Conservation (phyloP, 306 rosid species). For the Trifolium repens region DNA sequence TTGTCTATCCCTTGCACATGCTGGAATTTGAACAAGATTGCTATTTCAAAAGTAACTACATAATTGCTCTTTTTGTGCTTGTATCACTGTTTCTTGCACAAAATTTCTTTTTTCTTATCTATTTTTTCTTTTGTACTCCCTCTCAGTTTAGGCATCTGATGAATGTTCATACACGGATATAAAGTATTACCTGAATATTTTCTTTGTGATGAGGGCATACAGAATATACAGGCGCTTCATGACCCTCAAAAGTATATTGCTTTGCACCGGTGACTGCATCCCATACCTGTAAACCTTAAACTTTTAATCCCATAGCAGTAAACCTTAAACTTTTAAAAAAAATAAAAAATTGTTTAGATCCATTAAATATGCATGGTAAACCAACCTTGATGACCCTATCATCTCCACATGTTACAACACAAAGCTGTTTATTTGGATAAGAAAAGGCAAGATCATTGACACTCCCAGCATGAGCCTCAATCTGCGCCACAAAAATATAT, state of each 20-base stretch:
- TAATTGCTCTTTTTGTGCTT: neutral
- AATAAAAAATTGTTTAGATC: conserved; percentile 39
- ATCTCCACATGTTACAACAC: conserved; percentile 94
- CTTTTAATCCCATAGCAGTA: neutral
- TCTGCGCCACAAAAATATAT: conserved; percentile 58
- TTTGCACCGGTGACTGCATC: conserved; percentile 82
- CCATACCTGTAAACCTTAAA: conserved; percentile 79
- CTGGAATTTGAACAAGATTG: conserved; percentile 19
- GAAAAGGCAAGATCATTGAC: conserved; percentile 98
- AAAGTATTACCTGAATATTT: conserved; percentile 79
- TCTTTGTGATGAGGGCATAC: conserved; percentile 99
- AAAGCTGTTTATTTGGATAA: conserved; percentile 93
- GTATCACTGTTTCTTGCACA: conserved; percentile 3
- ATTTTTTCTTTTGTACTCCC: neutral
- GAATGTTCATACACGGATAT: conserved; percentile 3
- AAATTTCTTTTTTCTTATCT: neutral
- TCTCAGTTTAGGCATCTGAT: conserved; percentile 10
- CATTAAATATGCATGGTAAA: conserved; percentile 38
- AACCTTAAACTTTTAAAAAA: too few relatives aligned
- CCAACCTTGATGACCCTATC: conserved; percentile 97
- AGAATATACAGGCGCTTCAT: conserved; percentile 91
- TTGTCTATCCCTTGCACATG: conserved; percentile 9
- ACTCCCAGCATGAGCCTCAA: conserved; percentile 95
- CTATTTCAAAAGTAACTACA: conserved; percentile 23
- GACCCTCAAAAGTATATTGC: conserved; percentile 90